Evolutionary conservation across 345 rosid species (phyloP).

Genomic region (Moringa oleifera): DNA sequence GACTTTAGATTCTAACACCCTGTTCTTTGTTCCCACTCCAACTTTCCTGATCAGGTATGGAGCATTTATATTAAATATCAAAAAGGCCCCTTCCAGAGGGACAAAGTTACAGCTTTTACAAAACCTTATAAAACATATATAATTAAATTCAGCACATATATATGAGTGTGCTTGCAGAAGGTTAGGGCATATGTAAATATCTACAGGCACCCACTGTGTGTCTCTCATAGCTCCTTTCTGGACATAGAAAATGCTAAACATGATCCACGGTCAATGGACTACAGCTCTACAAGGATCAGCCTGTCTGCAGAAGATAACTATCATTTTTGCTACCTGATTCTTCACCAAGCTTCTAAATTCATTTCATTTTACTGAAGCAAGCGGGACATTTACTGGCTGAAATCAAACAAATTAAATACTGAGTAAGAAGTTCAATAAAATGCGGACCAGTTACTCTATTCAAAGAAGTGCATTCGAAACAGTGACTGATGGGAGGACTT

Average conservation of each 20-base stretch:
- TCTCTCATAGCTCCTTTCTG: slow-evolving; percentile 3
- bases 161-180: slow-evolving; percentile 4
- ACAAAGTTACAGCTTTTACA: slow-evolving; percentile 8
- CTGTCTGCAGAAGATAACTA: slow-evolving; percentile 2
- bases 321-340: slow-evolving; percentile 8
- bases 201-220: slow-evolving; percentile 19
- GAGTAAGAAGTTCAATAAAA: background rate
- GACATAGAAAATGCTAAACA: slow-evolving; percentile 9
- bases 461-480: background rate
- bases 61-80: slow-evolving; percentile 11
- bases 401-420: slow-evolving; percentile 1
- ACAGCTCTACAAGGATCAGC: slow-evolving; percentile 3
- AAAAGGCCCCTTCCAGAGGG: slow-evolving; percentile 7
- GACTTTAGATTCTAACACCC: background rate
- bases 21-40: background rate
- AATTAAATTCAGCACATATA: slow-evolving; percentile 15
- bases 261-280: background rate
- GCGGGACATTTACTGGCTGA: slow-evolving; percentile 13
- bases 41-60: slow-evolving; percentile 10
- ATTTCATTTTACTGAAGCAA: slow-evolving; percentile 12
- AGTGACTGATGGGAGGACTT: background rate
- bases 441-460: background rate
- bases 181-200: slow-evolving; percentile 23
- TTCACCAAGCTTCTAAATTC: background rate
- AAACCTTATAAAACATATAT: slow-evolving; percentile 16